Conservation (phyloP, 345 rosid genomes). For the Hibiscus tridactylites region DNA sequence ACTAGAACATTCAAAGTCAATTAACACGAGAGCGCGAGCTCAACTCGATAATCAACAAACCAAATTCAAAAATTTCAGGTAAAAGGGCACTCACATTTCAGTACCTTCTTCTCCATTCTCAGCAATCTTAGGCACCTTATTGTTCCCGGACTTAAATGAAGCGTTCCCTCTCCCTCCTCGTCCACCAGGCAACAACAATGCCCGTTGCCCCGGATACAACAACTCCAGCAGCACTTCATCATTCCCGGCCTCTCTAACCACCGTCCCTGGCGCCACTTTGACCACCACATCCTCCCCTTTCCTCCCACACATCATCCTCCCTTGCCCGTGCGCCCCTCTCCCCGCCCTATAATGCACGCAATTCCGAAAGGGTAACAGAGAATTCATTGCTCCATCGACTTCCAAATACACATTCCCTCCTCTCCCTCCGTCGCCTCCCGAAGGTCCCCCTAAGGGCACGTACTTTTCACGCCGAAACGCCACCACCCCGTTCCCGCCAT, state of each 20-base stretch:
- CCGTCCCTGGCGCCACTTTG: conserved; percentile 83
- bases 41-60: background rate
- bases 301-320: conserved; percentile 61
- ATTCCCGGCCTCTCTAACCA: conserved; percentile 58
- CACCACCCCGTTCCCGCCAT: conserved; percentile 86
- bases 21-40: background rate
- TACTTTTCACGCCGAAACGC: conserved; percentile 85
- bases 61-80: background rate
- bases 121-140: conserved; percentile 83
- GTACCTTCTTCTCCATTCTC: conserved; percentile 95
- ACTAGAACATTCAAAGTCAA: background rate
- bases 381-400: conserved; percentile 78
- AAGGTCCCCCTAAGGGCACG: conserved; percentile 87
- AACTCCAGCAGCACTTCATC: conserved; percentile 80
- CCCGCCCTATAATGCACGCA: conserved; percentile 78
- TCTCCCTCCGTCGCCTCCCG: conserved; percentile 95
- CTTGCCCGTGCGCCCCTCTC: conserved; percentile 75
- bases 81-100: conserved; percentile 65
- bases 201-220: conserved; percentile 70
- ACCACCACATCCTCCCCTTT: conserved; percentile 79
- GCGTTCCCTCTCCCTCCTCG: conserved; percentile 97
- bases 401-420: conserved; percentile 80
- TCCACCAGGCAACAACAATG: conserved; percentile 78
- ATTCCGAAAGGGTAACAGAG: conserved; percentile 72
- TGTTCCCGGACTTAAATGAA: conserved; percentile 69